Evolutionary conservation across 805 yeast species (phyloP), one percentile per base, ranked within the genome.

Genomic region (Starmerella bombicola): DNA sequence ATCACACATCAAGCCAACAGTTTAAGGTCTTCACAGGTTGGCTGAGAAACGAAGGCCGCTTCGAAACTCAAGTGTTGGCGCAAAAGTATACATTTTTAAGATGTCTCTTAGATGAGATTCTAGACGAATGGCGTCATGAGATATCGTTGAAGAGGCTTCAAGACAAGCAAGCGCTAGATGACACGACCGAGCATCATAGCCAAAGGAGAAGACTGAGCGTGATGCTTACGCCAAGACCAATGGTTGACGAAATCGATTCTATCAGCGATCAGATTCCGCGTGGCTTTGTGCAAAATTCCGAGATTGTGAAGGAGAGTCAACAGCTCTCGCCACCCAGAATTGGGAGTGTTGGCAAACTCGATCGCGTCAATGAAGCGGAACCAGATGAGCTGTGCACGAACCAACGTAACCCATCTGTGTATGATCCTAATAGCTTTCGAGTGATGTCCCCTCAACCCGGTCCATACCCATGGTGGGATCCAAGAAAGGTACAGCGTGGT

Each of bases 381-480:
- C n/a, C n/a, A n/a, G n/a, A n/a, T n/a, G n/a, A n/a, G n/a, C n/a
- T n/a, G n/a, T n/a, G n/a, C n/a, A n/a, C n/a, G n/a, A n/a, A n/a
- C 28, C 28, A 24, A 9, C 28, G 28, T 24, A 9, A 9, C 13
- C 28, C 9, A 13, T 9, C 12, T 24, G 9, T 24, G 9, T 24
- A 9, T 9, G 13, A 13, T 24, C 28, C 12, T 24, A 30, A 33
- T 10, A 17, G 24, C 13, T 17, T 12, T 16, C 37, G 37, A 5
- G 19, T 23, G 18, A 18, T 22, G 19, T 20, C 37, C 15, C 37
- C 37, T 4, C 24, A 28, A 5, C 37, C 37, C 9, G 30, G 30
- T 8, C 29, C 37, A 9, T 20, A 26, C n/a, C 40, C 40, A 5
- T 36, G 40, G 40, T 36, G 40, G 40, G 24, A 36, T 25, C n/a